Evolutionary conservation across 169 alveolate genomes (phyloP), one percentile per base, ranked within the genome.

Genomic region (Babesia microti): DNA sequence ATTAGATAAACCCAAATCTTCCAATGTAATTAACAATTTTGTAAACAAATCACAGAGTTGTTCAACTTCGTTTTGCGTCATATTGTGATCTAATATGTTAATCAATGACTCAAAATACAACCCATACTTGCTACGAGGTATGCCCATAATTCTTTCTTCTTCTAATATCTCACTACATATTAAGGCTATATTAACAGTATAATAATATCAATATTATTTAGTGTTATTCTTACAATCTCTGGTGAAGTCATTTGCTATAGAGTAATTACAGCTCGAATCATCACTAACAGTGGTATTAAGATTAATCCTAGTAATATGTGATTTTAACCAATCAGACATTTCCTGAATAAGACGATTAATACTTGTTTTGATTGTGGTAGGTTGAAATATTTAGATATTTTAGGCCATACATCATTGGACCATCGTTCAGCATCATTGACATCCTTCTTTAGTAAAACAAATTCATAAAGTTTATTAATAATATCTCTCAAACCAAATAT

Each of bases 361-460:
- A 45, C 55, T 7, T 45, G 6, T 12, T 36, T 1, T 33, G 59
- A 39, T 21, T 32, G 44, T 0, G 11, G 22, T 41, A 27, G 15
- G n/a, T 41, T 55, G 28, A 65, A 22, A 7, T 37, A 26, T 4
- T 40, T 33, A 17, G 36, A 37, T 12, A 65, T 12, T 27, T 42
- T 39, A 5, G 56, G 37, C 76, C 76, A 65, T 1, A 65, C 76
- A 0, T 1, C 3, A 9, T 35, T 33, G 3, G 54, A 11, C 76
- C 76, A 65, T 14, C 23, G 40, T 15, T 19, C 57, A 4, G 42
- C 53, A 27, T 65, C 39, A 29, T 50, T 41, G 32, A 68, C 70
- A 41, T 65, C 76, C 15, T 48, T 47, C 36, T 46, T 54, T 6
- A 65, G 51, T n/a, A 28, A 52, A 29, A 56, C 11, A 24, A 54